Evolutionary conservation across 2,329 filamentous ascomycete genomes (phyloP).

Genomic region (Trichoderma aggressivum): DNA sequence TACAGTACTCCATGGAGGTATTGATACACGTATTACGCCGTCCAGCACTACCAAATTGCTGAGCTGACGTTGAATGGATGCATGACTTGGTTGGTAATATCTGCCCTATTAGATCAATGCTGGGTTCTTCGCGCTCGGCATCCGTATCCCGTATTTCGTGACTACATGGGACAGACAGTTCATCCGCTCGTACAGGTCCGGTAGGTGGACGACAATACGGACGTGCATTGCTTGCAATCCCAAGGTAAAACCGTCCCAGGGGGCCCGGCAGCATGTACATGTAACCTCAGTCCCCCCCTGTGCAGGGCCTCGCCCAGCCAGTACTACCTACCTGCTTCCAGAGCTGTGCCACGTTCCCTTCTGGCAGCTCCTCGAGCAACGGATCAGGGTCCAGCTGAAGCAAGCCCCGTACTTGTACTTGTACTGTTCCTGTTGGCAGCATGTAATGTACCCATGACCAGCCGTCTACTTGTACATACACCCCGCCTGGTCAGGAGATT

Average conservation of each 20-base stretch:
- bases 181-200: background rate
- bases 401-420: background rate
- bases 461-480: background rate
- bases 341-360: conserved; percentile 10
- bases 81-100: background rate
- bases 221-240: background rate
- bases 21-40: background rate
- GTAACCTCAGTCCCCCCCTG: background rate
- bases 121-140: background rate
- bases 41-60: background rate
- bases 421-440: background rate
- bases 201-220: background rate
- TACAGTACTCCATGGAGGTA: background rate
- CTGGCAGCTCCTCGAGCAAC: background rate
- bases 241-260: background rate
- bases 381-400: background rate
- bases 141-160: background rate
- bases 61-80: background rate
- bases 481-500: conserved; percentile 4
- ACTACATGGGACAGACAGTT: background rate
- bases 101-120: background rate
- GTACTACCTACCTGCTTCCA: background rate
- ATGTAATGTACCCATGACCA: background rate
- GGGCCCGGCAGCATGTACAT: background rate
- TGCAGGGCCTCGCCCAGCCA: conserved; percentile 1